Evolutionary conservation across 768 basidiomycete genomes (phyloP).

Genomic region (Naganishia antarctica): DNA sequence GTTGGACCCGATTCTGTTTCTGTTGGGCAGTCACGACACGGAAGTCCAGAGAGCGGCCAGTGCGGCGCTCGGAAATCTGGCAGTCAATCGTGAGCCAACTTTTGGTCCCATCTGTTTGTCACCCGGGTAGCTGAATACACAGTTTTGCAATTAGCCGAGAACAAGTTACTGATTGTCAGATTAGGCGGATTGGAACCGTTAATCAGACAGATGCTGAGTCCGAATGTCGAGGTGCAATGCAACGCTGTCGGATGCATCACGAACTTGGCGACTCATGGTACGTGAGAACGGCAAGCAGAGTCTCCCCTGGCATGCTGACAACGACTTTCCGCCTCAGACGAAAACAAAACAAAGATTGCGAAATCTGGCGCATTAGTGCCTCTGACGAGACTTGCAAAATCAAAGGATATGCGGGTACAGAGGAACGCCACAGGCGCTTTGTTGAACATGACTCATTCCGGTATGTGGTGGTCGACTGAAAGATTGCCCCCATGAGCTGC

Average conservation of each 20-base stretch:
- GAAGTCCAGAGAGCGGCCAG: conserved; percentile 98
- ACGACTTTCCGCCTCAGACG: conserved; percentile 58
- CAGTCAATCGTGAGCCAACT: conserved; percentile 80
- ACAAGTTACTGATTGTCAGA: conserved; percentile 97
- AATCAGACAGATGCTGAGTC: conserved; percentile 97
- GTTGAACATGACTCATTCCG: conserved; percentile 98
- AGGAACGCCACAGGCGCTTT: conserved; percentile 96
- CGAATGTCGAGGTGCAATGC: conserved; percentile 98
- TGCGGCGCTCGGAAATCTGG: conserved; percentile 93
- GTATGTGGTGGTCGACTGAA: conserved; percentile 52
- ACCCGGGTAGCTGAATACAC: background rate
- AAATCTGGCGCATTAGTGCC: conserved; percentile 98
- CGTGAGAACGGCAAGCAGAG: conserved; percentile 32
- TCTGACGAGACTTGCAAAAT: conserved; percentile 87
- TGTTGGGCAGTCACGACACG: conserved; percentile 93
- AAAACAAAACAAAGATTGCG: conserved; percentile 99
- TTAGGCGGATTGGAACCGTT: conserved; percentile 95
- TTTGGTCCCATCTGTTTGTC: too few species aligned
- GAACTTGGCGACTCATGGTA: conserved; percentile 95
- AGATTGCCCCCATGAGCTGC: background rate
- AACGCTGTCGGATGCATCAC: conserved; percentile 99
- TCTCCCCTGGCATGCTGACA: background rate
- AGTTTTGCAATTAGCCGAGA: conserved; percentile 64
- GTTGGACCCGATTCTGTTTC: conserved; percentile 93
- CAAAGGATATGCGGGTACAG: conserved; percentile 99